Evolutionary conservation across 805 yeast genomes (phyloP), one percentile per base, ranked within the genome.

Genomic region (Wickerhamomyces alni): DNA sequence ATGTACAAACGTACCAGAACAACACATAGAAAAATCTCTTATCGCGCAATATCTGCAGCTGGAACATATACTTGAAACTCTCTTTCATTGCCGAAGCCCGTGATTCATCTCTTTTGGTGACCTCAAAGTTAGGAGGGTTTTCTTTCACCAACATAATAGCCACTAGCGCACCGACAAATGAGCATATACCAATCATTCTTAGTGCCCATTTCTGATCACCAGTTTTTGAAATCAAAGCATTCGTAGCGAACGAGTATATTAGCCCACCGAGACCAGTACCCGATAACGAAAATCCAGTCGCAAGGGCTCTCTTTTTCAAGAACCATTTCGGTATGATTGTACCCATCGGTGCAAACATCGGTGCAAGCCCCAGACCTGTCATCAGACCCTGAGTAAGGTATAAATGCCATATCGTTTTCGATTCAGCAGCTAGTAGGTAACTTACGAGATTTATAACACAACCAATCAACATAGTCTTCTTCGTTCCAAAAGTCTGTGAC

Each of bases 271-370:
- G 52, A 35, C 80, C 80, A 1, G 77, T 72, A 8, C 80, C 81
- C 13, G 70, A 50, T 16, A 69, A 52, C 2, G 70, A 65, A 17
- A 69, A 49, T 9, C 80, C 80, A 46, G 67, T 59, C 1, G 79
- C 75, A 13, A 70, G 55, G 3, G 80, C 80, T 47, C 89, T 66
- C 42, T 63, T 78, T 46, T 74, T 79, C 33, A 74, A 58, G 55
- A 84, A 84, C 82, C 85, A 83, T 39, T 77, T 85, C 0, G 88
- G 87, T 19, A 83, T 51, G 12, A 82, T 58, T 2, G 77, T 68
- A 17, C 77, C 61, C 5, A 75, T 77, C 1, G 91, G 82, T 3
- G 78, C 67, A 38, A 76, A 72, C 27, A 78, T 63, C 13, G 77
- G 54, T 0, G 86, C 77, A 27, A 66, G 65, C 1, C 66, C 55